Percentiles rank a stretch among this genome's conserved stretches.
Evolutionary conservation across 768 basidiomycete genomes (phyloP).

Genomic region (Boletus reticuloceps): DNA sequence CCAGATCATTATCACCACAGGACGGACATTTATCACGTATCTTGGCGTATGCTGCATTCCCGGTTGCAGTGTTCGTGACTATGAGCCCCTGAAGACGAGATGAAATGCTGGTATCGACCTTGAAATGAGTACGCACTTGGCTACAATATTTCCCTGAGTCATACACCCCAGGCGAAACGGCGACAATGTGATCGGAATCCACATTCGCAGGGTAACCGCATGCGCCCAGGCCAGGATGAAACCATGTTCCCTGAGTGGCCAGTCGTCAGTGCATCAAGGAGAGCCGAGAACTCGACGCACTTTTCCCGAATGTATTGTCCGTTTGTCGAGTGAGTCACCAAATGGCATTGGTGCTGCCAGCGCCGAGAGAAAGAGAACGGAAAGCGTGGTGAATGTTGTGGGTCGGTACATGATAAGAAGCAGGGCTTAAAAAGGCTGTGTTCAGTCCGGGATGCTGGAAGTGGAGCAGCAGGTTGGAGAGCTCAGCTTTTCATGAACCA

Average conservation of each 20-base stretch:
- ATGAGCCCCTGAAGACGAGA: slow-evolving; percentile 44
- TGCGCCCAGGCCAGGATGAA: slow-evolving; percentile 44
- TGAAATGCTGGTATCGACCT: slow-evolving; percentile 1
- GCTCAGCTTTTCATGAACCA: background rate
- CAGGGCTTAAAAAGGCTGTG: background rate
- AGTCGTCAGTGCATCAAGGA: background rate
- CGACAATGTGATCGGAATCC: slow-evolving; percentile 53
- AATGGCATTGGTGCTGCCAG: slow-evolving; percentile 35
- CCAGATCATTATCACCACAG: slow-evolving; percentile 33
- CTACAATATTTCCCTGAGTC: slow-evolving; percentile 50
- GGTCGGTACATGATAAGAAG: slow-evolving; percentile 12
- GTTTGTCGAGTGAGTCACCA: slow-evolving; percentile 41
- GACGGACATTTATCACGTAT: slow-evolving; percentile 58
- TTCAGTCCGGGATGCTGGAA: background rate
- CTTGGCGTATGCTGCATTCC: slow-evolving; percentile 45
- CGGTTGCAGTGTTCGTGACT: slow-evolving; percentile 55
- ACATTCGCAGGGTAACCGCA: slow-evolving; percentile 61
- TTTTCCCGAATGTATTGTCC: slow-evolving; percentile 44
- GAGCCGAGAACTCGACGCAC: slow-evolving; percentile 36
- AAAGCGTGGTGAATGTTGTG: slow-evolving; percentile 35
- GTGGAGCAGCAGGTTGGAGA: background rate
- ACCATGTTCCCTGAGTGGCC: slow-evolving; percentile 47
- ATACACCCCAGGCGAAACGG: slow-evolving; percentile 39
- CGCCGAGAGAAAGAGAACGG: slow-evolving; percentile 39
- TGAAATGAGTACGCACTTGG: slow-evolving; percentile 42